Evolutionary conservation across 2,329 filamentous ascomycete genomes (phyloP), one percentile per base, ranked within the genome.

Genomic region (Phialophora tarda): DNA sequence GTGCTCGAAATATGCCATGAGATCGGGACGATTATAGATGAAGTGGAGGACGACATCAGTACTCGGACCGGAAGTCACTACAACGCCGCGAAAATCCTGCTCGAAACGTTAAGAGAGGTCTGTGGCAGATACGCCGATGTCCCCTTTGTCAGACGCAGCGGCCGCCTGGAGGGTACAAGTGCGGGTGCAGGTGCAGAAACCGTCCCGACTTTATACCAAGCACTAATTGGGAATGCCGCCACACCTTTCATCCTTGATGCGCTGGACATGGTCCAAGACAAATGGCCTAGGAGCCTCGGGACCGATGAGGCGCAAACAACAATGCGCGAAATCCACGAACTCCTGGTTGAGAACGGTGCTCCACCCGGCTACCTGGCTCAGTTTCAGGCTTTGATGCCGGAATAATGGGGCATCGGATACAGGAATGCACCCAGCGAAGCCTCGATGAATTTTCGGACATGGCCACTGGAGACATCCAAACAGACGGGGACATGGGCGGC

Each of bases 201-300:
- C n/a, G 51, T 60, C 23, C 51, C 30, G 17, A 68, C 48, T 23
- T 38, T 68, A 11, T 68, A 63, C 30, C 59, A 63, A 17, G 32
- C 17, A 24, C 54, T 68, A 12, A 68, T 68, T 12, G 32, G 62
- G 50, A 26, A 47, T 21, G 57, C 38, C 14, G 14, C 55, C 11
- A 44, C 30, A 17, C 47, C 54, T 51, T 66, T 66, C 55, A 62
- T 66, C 30, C 63, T 68, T 6, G 59, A 63, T 34, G 63, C 63
- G 2, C 59, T 68, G 8, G 55, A 66, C 21, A 38, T 24, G 11
- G 34, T 66, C n/a, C 48, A 51, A 21, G 56, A 55, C n/a, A 56
- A 59, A 26, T 63, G 53, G 59, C 64, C 64, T 5, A 32, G 41
- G 28, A 23, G 26, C 26, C 34, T 63, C 23, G 26, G 24, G 23